Percentiles rank a stretch among this genome's conserved stretches.
Conservation (phyloP, 2,329 filamentous ascomycete species). For the Colletotrichum tamarilloi region DNA sequence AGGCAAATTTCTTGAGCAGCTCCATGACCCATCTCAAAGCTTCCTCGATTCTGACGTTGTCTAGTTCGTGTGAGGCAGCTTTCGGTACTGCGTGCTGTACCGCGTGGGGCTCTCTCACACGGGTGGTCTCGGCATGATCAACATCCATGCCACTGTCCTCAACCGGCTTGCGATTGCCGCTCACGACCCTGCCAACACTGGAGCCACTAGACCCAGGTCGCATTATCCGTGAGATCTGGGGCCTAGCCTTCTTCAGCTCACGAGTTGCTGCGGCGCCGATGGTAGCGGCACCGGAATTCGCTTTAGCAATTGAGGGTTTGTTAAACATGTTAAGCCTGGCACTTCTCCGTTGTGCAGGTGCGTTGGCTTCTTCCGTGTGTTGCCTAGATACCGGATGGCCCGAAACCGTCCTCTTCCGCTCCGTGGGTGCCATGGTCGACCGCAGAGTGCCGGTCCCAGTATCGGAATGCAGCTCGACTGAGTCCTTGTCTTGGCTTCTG, state of each 20-base stretch:
- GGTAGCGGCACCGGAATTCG: constrained; percentile 67
- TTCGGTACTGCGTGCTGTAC: constrained; percentile 51
- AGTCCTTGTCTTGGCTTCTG: constrained; percentile 50
- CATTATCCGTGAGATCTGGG: constrained; percentile 74
- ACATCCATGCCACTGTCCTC: constrained; percentile 76
- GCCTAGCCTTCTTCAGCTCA: constrained; percentile 87
- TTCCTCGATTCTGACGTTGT: constrained; percentile 77
- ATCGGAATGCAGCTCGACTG: constrained; percentile 55
- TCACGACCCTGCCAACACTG: constrained; percentile 86
- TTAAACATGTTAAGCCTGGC: constrained; percentile 74
- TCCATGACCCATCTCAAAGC: constrained; percentile 82
- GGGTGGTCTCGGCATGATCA: constrained; percentile 71
- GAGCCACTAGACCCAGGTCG: constrained; percentile 73
- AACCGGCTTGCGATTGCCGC: constrained; percentile 84
- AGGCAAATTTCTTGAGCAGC: constrained; percentile 83
- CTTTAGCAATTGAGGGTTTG: constrained; percentile 74
- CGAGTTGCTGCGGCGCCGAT: constrained; percentile 71
- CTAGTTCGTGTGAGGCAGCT: constrained; percentile 52
- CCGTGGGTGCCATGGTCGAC: constrained; percentile 60
- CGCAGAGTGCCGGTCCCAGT: constrained; percentile 47
- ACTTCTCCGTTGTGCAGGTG: constrained; percentile 73
- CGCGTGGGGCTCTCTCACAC: constrained; percentile 54
- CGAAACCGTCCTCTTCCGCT: constrained; percentile 92
- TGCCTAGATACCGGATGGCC: constrained; percentile 74
- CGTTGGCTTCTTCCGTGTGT: constrained; percentile 69